Evolutionary conservation across 768 basidiomycete species (phyloP), one percentile per base, ranked within the genome.

Genomic region (Macrocybe gigantea): DNA sequence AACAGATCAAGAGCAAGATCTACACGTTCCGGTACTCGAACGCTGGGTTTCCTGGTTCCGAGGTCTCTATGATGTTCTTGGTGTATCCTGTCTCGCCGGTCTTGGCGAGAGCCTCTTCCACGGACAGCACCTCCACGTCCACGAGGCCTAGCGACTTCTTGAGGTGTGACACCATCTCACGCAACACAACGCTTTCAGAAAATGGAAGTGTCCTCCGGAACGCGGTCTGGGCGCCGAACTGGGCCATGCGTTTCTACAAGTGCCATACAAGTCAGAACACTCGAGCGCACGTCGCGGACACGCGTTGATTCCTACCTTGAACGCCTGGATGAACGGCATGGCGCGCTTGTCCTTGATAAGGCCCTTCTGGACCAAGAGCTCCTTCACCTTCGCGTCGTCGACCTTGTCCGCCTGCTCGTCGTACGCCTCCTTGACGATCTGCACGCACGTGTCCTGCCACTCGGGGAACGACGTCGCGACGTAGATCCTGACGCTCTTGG

Each of bases 301-400:
- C 8, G 38, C 30, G 13, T 9, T 1, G 37, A 22, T 6, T 55
- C 73, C 34, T 45, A 93, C 95, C 84, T 96, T 94, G 83, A 97
- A 88, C 31, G 75, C 69, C 50, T 95, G 89, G 40, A 93, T 80
- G 68, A 95, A 97, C 5, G 94, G 94, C 95, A 97, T 98, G 37
- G 78, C 78, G 38, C 84, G 80, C 73, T 98, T 98, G 70, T 98
- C 93, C 77, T 96, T 97, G 69, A 93, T 84, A 63, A 97, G 62
- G 5, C 90, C 93, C 14, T 73, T 75, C 61, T 79, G 73, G 7
- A 74, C 75, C 62, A 98, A 62, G 54, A 78, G 55, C 57, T 80
- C 72, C 63, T 83, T 78, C 44, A 94, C 80, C 63, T 82, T 84
- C 34, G 69, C 81, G 60, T 97, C 93, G 60, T 99, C 90, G 33